Evolutionary conservation across 495 filamentous ascomycete genomes (phyloP), one percentile per base, ranked within the genome.

Genomic region (Parathielavia appendiculata): DNA sequence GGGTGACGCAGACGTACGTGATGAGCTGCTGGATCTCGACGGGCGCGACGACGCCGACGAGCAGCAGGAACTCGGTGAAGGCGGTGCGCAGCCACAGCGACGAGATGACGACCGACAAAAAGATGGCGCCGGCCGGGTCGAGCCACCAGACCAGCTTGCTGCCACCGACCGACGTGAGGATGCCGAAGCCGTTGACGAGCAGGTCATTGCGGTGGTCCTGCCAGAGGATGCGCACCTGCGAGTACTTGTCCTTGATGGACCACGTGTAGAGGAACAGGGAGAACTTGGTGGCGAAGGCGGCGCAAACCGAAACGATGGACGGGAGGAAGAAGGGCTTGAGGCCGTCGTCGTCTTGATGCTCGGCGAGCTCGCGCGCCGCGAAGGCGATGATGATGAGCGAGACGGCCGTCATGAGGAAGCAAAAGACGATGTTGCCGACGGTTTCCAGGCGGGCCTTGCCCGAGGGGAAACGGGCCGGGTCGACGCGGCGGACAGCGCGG

Each of bases 381-480:
- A 96, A 86, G 43, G 92, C 91, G 59, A 98, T 90, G 22, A 98
- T 79, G 70, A 97, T 89, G 61, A 89, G 79, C 3, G 91, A 96
- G 17, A 98, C 92, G 46, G 89, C 77, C 47, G 83, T 88, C 93
- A 98, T 98, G 64, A 98, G 79, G 75, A 95, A 96, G 74, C 92
- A 96, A 78, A 98, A 98, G 60, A 86, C 83, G 63, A 98, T 97
- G 67, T 97, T 98, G 46, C 93, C 93, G 1, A 91, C 90, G 6
- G 91, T 97, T 73, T 98, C 93, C 51, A 98, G 89, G 20, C 93
- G 86, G 9, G 91, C 91, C 70, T 97, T 97, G 56, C 93, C 93
- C 0, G 87, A 90, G 4, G 93, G 93, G 71, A 97, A 98, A 52
- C 87, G 86, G 60, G 82, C 83, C n/a, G 89, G 81, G 67, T 97